Conservation (phyloP, 2,329 filamentous ascomycete species). For the Fusarium anthophilum region DNA sequence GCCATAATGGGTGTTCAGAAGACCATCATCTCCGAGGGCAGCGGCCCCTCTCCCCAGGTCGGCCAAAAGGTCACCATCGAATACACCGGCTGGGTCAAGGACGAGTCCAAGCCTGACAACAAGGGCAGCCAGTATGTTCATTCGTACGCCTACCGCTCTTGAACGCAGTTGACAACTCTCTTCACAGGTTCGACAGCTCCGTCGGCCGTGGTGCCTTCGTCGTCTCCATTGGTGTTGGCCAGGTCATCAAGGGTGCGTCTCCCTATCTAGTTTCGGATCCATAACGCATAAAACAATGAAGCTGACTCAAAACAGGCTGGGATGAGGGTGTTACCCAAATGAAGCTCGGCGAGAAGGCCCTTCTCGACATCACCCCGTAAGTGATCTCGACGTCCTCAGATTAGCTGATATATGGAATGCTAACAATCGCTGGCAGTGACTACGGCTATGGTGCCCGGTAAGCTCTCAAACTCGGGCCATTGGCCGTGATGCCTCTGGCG, state of each 20-base stretch:
- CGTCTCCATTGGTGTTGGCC: constrained; percentile 80
- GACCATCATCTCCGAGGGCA: constrained; percentile 69
- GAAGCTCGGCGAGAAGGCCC: constrained; percentile 90
- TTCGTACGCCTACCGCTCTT: background rate
- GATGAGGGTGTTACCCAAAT: constrained; percentile 87
- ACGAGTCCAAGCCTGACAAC: constrained; percentile 66
- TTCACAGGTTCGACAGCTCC: constrained; percentile 85
- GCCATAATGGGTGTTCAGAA: constrained; percentile 78
- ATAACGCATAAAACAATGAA: background rate
- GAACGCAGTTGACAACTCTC: constrained; percentile 12
- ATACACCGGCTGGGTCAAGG: constrained; percentile 90
- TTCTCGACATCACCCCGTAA: constrained; percentile 75
- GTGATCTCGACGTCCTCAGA: background rate
- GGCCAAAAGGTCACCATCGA: constrained; percentile 86
- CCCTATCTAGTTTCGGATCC: constrained; percentile 22
- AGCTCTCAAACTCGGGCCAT: constrained; percentile 42
- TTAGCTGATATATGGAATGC: background rate
- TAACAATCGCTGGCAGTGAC: constrained; percentile 57
- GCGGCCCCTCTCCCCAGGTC: constrained; percentile 65
- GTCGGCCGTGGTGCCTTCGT: constrained; percentile 79
- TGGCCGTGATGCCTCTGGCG: background rate
- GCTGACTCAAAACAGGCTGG: constrained; percentile 66
- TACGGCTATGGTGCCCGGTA: constrained; percentile 72
- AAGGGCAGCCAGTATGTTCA: constrained; percentile 77
- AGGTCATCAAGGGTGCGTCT: constrained; percentile 82